Conservation (phyloP, 23 red algal genomes). For the Cyanidium caldarium region DNA sequence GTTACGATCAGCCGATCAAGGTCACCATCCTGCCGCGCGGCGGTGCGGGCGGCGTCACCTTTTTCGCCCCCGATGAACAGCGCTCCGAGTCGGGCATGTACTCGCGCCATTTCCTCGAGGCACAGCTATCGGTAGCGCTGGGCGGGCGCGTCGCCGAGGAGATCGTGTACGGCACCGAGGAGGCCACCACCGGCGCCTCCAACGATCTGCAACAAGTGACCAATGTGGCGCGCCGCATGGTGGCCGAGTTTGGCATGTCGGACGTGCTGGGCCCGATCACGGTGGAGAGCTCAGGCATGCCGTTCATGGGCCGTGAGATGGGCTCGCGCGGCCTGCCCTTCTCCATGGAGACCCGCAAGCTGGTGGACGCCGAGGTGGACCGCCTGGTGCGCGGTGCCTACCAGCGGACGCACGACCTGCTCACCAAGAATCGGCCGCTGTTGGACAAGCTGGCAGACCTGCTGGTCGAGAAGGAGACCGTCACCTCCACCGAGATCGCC, state of each 20-base stretch:
- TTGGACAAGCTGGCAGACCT: constrained; percentile 61
- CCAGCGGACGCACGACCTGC: constrained; percentile 40
- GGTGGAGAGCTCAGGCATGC: constrained; percentile 52
- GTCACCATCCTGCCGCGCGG: constrained; percentile 94
- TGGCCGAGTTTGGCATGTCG: constrained; percentile 82
- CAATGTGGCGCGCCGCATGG: constrained; percentile 78
- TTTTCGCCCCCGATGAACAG: constrained; percentile 91
- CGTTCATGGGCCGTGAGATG: constrained; percentile 92
- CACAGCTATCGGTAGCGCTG: constrained; percentile 80
- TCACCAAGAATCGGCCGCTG: constrained; percentile 49
- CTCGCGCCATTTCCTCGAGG: constrained; percentile 79
- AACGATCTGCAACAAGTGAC: constrained; percentile 93
- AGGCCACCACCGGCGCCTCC: constrained; percentile 79
- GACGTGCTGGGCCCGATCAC: constrained; percentile 62
- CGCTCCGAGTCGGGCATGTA: constrained; percentile 87
- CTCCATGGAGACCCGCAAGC: constrained; percentile 25
- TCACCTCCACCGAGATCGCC: constrained; percentile 79
- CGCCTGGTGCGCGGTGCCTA: constrained; percentile 84
- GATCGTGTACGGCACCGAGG: constrained; percentile 69
- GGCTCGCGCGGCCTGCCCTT: constrained; percentile 35
- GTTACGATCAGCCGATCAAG: constrained; percentile 93
- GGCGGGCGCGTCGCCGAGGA: constrained; percentile 95
- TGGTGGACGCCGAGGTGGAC: constrained; percentile 74
- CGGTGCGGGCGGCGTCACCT: constrained; percentile 87
- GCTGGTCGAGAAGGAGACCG: constrained; percentile 90